Percentiles rank a stretch among this genome's conserved stretches.
phyloP scores from a whole-genome alignment of 2,329 filamentous ascomycete species.

The Neofusicoccum umdonicola region DNA sequence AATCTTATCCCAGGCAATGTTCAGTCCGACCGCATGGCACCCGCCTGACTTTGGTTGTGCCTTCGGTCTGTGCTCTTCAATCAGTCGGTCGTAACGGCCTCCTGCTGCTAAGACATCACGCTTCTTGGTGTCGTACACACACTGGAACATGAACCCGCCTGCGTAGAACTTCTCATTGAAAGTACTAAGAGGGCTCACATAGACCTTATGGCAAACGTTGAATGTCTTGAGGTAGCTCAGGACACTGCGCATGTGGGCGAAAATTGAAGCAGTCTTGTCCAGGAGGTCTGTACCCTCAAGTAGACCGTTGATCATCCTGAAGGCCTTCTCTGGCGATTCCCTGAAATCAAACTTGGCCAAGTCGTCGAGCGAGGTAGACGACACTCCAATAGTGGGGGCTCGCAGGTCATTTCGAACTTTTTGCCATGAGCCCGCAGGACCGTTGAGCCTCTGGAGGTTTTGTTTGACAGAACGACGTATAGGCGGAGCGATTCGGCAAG shows the following conservation, averaged over 20 bases:
- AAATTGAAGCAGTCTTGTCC: conserved; percentile 53
- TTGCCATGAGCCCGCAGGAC: conserved; percentile 75
- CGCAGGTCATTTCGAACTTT: conserved; percentile 80
- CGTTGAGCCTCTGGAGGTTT: conserved; percentile 80
- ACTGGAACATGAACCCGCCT: conserved; percentile 80
- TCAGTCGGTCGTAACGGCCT: conserved; percentile 86
- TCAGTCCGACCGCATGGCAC: conserved; percentile 86
- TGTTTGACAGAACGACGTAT: conserved; percentile 75
- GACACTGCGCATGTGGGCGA: conserved; percentile 78
- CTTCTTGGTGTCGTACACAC: conserved; percentile 79
- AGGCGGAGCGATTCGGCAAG: conserved; percentile 71
- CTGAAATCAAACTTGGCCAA: conserved; percentile 88
- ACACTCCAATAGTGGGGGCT: conserved; percentile 75
- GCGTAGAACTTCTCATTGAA: conserved; percentile 89
- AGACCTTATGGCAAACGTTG: conserved; percentile 72
- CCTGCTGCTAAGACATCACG: conserved; percentile 87
- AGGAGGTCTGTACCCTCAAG: conserved; percentile 55
- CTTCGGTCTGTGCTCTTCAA: conserved; percentile 76
- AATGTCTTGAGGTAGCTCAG: conserved; percentile 74
- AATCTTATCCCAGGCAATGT: conserved; percentile 81
- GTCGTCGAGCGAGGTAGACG: conserved; percentile 87
- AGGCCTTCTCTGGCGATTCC: conserved; percentile 70
- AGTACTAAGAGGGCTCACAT: conserved; percentile 80
- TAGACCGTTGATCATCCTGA: conserved; percentile 59
- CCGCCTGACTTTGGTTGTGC: conserved; percentile 51